Evolutionary conservation across 2,329 filamentous ascomycete species (phyloP), one percentile per base, ranked within the genome.

Genomic region (Clarireedia homoeocarpa): DNA sequence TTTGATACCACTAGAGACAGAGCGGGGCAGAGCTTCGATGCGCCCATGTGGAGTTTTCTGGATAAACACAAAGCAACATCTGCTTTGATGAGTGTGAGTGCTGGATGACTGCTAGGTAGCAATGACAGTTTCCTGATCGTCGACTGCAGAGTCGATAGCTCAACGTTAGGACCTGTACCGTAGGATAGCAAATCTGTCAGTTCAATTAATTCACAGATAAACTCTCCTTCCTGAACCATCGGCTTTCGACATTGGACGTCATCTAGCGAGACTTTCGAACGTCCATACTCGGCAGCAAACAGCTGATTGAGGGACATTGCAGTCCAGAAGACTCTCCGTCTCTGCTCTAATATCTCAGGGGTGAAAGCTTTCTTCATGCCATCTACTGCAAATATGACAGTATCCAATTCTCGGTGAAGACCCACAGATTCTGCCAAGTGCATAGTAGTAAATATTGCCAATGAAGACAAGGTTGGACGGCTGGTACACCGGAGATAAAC

Each of bases 361-460:
- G 42, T 47, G 9, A 55, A 55, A 15, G 59, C 12, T n/a, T 56
- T 40, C 17, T 58, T 47, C 24, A 50, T 46, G 26, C 45, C 17
- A 10, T 61, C 53, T 17, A 51, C 46, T 4, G 34, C 59, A 46
- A 59, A 51, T 4, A 54, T 48, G 10, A 45, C 52, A 12, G 58
- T 55, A 17, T 52, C 52, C 12, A 70, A 58, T 3, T 67, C 63
- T 36, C 61, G 63, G 57, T 68, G 66, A 14, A 69, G 56, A 1
- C 64, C 66, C 36, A 63, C 62, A 5, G 63, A 58, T 59, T 68
- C 65, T 7, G 64, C 64, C n/a, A 66, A 40, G 51, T 69, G 66
- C 7, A 68, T 51, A 2, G 64, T 55, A 10, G 56, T 63, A 48
- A 61, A 63, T 20, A 59, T 63, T 36, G 64, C 59, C 50, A 67